Conservation (phyloP, 257 asterid species). For the Solanum paucissectum region DNA sequence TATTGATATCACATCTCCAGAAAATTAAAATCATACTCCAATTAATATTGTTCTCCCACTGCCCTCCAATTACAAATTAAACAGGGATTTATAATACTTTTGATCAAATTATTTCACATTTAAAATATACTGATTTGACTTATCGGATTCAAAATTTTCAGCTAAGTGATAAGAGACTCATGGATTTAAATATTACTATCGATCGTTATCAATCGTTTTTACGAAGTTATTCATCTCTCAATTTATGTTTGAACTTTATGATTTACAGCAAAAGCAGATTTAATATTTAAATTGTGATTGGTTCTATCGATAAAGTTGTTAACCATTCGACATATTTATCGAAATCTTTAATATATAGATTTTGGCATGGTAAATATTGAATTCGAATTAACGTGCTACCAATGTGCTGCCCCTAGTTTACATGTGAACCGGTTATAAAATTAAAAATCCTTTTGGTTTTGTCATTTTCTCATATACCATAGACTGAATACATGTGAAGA, state of each 20-base stretch:
- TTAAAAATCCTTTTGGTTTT: background rate
- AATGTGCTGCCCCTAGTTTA: background rate
- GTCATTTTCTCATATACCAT: background rate
- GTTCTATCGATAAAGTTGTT: rapidly evolving
- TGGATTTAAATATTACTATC: background rate
- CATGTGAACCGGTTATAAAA: background rate
- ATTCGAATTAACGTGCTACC: background rate
- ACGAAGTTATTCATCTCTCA: no score
- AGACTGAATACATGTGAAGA: background rate
- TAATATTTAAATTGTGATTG: no score
- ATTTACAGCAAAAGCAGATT: rapidly evolving
- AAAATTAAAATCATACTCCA: background rate
- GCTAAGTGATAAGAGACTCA: background rate
- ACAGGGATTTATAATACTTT: background rate
- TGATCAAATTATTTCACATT: background rate
- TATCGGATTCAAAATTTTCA: rapidly evolving
- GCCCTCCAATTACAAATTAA: background rate
- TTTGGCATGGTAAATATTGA: background rate
- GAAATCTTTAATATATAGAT: no score
- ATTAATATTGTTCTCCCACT: background rate
- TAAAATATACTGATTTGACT: background rate
- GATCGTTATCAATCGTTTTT: no score
- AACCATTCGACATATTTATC: background rate
- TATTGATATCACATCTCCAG: background rate
- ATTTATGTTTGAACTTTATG: rapidly evolving